Base-by-base conservation (phyloP, 805 yeast genomes). In the Yamadazyma sp. region DNA sequence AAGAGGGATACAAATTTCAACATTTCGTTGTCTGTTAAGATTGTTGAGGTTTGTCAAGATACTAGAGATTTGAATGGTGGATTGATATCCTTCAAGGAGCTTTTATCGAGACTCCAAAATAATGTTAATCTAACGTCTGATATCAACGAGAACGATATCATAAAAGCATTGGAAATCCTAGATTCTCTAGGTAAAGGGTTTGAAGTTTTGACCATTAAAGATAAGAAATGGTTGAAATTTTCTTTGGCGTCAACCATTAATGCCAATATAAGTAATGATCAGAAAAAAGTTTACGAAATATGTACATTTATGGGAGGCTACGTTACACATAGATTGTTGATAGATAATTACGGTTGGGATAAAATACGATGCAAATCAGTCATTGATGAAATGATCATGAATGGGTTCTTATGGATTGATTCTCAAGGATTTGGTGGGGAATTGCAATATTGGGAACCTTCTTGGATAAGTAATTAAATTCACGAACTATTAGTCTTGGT, bases 361-460 rank as follows among this genome's bases (percentile, higher is more conserved):
- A 52, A 53, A 2, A 62, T 75, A 2, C 64, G 96, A 36, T 71
- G 85, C 35, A 70, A 70, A 43, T 62, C 78, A 0, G 81, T 80
- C 4, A 52, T 91, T 4, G 81, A 84, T 24, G 91, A 84, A 30
- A 79, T 91, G 86, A 82, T 89, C 1, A 69, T 82, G 43, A 72
- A 72, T 33, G 97, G 98, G 3, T 68, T 87, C 35, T 61, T 91
- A 10, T 91, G 98, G 98, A 62, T 88, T 1, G 98, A 89, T 53
- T 13, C 34, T 23, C 27, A 26, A 16, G 35, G 31, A 4, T 5
- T 21, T 8, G 19, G 57, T 53, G 12, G 56, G 53, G 81, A 75
- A 45, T 50, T 47, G 10, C 64, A 64, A 36, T 84, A 71, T 48
- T 84, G 91, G 91, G 86, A 79, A 42, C 86, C 89, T 1, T 72